phyloP scores from a whole-genome alignment of 2,329 filamentous ascomycete genomes.

The Pyricularia pennisetigena region DNA sequence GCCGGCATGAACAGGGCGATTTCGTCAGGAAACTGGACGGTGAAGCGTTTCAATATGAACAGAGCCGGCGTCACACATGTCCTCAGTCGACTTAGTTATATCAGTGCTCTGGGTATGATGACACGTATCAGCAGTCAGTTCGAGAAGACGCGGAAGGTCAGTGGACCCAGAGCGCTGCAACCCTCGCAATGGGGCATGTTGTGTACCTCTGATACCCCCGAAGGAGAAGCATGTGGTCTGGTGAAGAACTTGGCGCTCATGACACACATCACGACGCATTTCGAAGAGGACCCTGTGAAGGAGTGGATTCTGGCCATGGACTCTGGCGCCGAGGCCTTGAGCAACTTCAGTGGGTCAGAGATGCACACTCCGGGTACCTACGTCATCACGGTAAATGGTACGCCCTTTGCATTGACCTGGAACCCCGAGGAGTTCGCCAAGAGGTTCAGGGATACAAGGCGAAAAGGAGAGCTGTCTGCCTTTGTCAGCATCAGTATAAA shows the following conservation, averaged over 20 bases:
- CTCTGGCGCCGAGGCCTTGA: conserved; percentile 69
- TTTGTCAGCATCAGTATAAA: conserved; percentile 98
- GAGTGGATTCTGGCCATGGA: conserved; percentile 81
- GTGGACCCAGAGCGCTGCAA: conserved; percentile 87
- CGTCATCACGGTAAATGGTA: conserved; percentile 91
- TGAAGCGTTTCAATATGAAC: conserved; percentile 99
- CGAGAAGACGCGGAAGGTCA: conserved; percentile 95
- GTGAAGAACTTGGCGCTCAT: conserved; percentile 97
- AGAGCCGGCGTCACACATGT: conserved; percentile 94
- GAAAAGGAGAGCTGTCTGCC: conserved; percentile 85
- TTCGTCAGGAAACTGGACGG: conserved; percentile 93
- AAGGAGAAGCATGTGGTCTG: conserved; percentile 95
- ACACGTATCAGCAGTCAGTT: conserved; percentile 97
- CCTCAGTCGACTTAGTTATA: conserved; percentile 89
- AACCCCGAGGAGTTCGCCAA: conserved; percentile 80
- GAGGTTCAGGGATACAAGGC: conserved; percentile 75
- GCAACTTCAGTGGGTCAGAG: conserved; percentile 64
- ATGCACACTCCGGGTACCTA: conserved; percentile 79
- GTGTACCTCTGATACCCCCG: conserved; percentile 92
- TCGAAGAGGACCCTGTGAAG: conserved; percentile 83
- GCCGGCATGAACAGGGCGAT: conserved; percentile 92
- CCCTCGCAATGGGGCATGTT: conserved; percentile 98
- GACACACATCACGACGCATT: conserved; percentile 98
- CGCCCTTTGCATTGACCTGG: conserved; percentile 77
- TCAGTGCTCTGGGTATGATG: conserved; percentile 98